Evolutionary conservation across 2,329 filamentous ascomycete genomes (phyloP), one percentile per base, ranked within the genome.

Genomic region (Aspergillus udagawae): DNA sequence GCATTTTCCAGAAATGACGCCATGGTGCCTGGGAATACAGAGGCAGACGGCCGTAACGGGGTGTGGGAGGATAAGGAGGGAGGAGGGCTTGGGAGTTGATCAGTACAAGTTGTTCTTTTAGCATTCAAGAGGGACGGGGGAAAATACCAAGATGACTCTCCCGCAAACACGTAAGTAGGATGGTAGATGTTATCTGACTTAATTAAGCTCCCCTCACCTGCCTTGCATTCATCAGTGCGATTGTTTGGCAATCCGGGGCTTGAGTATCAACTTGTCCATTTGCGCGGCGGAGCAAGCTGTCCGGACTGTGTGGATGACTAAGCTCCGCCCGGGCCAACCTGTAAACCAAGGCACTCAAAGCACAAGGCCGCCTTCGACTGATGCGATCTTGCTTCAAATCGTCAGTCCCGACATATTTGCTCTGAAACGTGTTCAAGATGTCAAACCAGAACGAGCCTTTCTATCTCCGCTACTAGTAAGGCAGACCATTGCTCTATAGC

Each of bases 401-500:
- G 48, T 59, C 47, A 29, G 42, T 35, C 29, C 28, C 58, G 44
- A 52, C 38, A 28, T 55, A 35, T 23, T 54, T 55, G 47, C 35
- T 58, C n/a, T 56, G 35, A 32, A 51, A 54, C 42, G 41, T 60
- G 63, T 66, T 65, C 65, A 79, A 70, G 59, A 92, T 89, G 83
- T 80, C 89, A 66, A 80, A 83, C 57, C 77, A 82, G 67, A 89
- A 83, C 75, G 92, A 97, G 68, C 88, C 89, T 7, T 97, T 99
- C 74, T 99, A 99, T 71, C 80, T 99, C 65, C 88, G 94, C 69
- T 99, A 99, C 82, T 99, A 99, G 93, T 97, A 85, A 75, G 89
- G 38, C 65, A 54, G 51, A 57, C 57, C 51, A 50, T 55, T 60
- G 54, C 52, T 56, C 56, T 63, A 53, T 64, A 63, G 70, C 69